Evolutionary conservation across 129 eudicot species (phyloP).

Genomic region (Flaveria brownii): DNA sequence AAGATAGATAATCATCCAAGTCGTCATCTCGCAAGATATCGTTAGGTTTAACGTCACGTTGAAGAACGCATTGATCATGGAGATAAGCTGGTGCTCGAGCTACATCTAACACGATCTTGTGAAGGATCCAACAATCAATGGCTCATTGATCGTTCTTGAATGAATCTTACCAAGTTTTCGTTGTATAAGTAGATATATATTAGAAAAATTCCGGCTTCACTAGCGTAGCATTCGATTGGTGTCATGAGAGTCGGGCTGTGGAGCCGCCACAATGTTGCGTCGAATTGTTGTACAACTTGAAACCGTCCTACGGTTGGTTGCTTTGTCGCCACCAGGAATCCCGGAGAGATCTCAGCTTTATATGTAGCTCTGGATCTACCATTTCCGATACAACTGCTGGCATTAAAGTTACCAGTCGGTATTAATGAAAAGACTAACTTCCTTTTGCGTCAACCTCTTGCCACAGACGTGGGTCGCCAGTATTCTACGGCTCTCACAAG

Average conservation of each 20-base stretch:
- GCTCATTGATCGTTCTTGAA: slow-evolving; percentile 68
- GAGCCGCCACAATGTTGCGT: slow-evolving; percentile 84
- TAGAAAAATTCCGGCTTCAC: slow-evolving; percentile 75
- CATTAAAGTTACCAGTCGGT: slow-evolving; percentile 65
- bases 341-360: slow-evolving; percentile 77
- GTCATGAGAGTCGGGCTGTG: slow-evolving; percentile 80
- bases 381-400: slow-evolving; percentile 78
- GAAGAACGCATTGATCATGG: slow-evolving; percentile 88
- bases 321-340: slow-evolving; percentile 68
- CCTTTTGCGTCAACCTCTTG: slow-evolving; percentile 54
- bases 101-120: slow-evolving; percentile 75
- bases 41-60: slow-evolving; percentile 85
- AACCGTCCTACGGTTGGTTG: slow-evolving; percentile 76
- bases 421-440: slow-evolving; percentile 65
- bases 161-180: slow-evolving; percentile 73
- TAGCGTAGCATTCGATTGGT: slow-evolving; percentile 69
- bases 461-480: slow-evolving; percentile 60
- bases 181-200: slow-evolving; percentile 69
- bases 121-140: slow-evolving; percentile 74
- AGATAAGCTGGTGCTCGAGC: slow-evolving; percentile 79
- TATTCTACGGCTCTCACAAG: slow-evolving; percentile 37
- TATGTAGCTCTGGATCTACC: slow-evolving; percentile 58
- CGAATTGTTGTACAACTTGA: slow-evolving; percentile 76
- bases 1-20: slow-evolving; percentile 67
- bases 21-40: slow-evolving; percentile 77